phyloP scores from a whole-genome alignment of 164 flowering plant species.

The Chimonanthus praecox region DNA sequence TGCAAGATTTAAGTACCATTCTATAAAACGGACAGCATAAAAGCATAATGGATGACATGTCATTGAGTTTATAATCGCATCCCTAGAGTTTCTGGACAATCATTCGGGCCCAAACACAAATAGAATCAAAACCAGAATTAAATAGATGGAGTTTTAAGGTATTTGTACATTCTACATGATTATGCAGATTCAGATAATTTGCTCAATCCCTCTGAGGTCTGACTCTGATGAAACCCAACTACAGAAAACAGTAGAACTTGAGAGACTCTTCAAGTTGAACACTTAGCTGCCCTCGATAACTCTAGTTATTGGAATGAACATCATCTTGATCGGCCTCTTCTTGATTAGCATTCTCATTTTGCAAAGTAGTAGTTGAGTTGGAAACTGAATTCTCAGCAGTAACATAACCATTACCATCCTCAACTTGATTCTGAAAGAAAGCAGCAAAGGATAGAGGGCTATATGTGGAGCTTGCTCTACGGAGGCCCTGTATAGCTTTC shows the following conservation, averaged over 20 bases:
- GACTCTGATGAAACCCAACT: not conserved
- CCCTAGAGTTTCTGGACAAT: too few relatives aligned
- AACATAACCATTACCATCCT: slow-evolving; percentile 47
- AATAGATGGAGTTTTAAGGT: not conserved
- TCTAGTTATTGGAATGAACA: slow-evolving; percentile 17
- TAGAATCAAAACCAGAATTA: too few relatives aligned
- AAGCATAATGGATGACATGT: too few relatives aligned
- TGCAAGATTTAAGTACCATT: too few relatives aligned
- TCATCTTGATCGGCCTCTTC: slow-evolving; percentile 36
- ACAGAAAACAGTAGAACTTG: not conserved
- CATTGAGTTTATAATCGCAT: too few relatives aligned
- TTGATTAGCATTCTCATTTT: slow-evolving; percentile 24
- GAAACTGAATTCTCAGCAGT: slow-evolving; percentile 57
- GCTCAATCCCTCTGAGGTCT: not conserved
- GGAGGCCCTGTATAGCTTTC: slow-evolving; percentile 60
- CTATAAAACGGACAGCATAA: too few relatives aligned
- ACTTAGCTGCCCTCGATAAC: not conserved
- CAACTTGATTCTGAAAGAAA: slow-evolving; percentile 37
- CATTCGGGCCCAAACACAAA: too few relatives aligned
- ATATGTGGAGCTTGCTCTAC: slow-evolving; percentile 70
- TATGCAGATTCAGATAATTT: not conserved
- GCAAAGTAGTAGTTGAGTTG: slow-evolving; percentile 28
- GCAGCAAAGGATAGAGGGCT: slow-evolving; percentile 63
- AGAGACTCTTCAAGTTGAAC: not conserved
- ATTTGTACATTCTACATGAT: not conserved